Conservation (phyloP, 306 rosid species). For the Cyamopsis tetragonoloba region DNA sequence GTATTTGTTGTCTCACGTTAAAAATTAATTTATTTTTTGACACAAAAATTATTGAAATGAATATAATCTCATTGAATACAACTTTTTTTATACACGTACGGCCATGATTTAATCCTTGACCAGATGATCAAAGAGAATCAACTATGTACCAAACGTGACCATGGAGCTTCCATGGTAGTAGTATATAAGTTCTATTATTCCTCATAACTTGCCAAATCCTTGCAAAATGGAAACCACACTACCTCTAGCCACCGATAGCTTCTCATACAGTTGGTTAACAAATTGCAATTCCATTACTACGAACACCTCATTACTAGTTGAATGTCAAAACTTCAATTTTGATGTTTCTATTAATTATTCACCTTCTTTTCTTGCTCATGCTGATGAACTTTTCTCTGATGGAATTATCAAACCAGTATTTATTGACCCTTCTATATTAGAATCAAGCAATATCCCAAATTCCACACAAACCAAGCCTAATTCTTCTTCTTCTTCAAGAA, state of each 20-base stretch:
- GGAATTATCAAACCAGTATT: constrained; percentile 41
- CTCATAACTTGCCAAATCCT: constrained; percentile 1
- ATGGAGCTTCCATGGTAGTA: no score
- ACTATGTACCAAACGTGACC: no score
- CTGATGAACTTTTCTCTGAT: constrained; percentile 55
- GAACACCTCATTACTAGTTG: background rate
- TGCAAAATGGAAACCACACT: constrained; percentile 37
- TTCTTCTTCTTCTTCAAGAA: constrained; percentile 22
- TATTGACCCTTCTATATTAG: constrained; percentile 12
- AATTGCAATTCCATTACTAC: constrained; percentile 23
- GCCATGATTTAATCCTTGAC: no score
- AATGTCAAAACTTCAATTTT: constrained; percentile 42
- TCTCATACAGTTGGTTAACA: constrained; percentile 54
- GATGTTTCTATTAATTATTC: constrained; percentile 25
- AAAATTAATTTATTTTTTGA: no score
- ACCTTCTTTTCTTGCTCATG: constrained; percentile 28
- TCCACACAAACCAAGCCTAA: constrained; percentile 1
- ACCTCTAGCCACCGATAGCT: constrained; percentile 57
- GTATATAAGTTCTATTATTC: constrained; percentile 14
- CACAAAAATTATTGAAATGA: no score
- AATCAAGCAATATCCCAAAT: background rate
- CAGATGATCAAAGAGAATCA: no score
- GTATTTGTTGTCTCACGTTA: no score
- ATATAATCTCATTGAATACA: no score
- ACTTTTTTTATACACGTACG: no score